Evolutionary conservation across 345 rosid species (phyloP).

Genomic region (Eucalyptus rudis): DNA sequence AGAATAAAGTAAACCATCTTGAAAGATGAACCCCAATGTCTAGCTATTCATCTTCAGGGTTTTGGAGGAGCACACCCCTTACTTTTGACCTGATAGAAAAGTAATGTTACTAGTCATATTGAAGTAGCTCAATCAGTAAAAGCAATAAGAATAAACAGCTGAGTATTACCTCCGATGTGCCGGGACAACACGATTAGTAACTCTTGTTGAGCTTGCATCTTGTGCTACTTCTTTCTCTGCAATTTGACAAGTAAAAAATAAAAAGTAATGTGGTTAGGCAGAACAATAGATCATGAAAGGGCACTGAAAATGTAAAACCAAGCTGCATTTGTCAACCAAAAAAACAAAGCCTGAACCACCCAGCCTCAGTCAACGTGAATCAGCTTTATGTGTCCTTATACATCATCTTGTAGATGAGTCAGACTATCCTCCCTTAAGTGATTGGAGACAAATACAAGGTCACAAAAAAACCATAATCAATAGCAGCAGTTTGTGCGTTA

Average conservation of each 20-base stretch:
- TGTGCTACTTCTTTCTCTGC: slow-evolving; percentile 32
- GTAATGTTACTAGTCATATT: not conserved
- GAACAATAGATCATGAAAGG: not conserved
- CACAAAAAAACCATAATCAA: not conserved
- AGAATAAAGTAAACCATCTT: not conserved
- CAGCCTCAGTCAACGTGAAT: not conserved
- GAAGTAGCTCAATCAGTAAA: not conserved
- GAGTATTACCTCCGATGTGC: slow-evolving; percentile 47
- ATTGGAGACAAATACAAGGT: not conserved
- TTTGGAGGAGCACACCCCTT: slow-evolving; percentile 61
- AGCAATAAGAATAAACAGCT: not conserved
- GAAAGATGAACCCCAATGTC: not conserved
- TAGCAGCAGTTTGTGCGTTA: not conserved
- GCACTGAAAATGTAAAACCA: not conserved
- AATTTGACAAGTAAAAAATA: not conserved
- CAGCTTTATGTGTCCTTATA: not conserved
- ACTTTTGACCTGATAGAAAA: slow-evolving; percentile 45
- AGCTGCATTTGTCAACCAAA: not conserved
- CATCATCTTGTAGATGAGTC: not conserved
- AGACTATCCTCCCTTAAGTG: not conserved
- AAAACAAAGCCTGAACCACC: not conserved
- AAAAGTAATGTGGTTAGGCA: not conserved
- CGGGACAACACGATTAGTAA: slow-evolving; percentile 36
- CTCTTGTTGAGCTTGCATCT: slow-evolving; percentile 20
- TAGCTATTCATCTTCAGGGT: slow-evolving; percentile 30